Conservation (phyloP, 108 stramenopile species). For the Nitzschia inconspicua region DNA sequence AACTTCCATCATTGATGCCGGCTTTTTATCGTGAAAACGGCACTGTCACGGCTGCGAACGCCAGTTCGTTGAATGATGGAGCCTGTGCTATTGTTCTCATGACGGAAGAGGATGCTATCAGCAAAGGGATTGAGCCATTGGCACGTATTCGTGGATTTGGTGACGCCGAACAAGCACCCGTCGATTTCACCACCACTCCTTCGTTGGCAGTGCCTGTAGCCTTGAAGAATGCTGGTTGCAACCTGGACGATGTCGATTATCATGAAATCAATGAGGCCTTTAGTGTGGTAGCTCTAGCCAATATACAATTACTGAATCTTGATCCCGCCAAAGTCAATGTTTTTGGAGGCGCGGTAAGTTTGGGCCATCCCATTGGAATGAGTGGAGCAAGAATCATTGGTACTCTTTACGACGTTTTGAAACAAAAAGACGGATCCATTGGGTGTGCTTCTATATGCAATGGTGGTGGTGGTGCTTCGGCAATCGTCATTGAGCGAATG, state of each 20-base stretch:
- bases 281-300: constrained; percentile 92
- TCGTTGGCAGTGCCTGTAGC: constrained; percentile 89
- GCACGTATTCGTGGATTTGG: constrained; percentile 85
- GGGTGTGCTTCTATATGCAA: constrained; percentile 98
- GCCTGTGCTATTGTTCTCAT: constrained; percentile 92
- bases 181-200: constrained; percentile 93
- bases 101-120: constrained; percentile 64
- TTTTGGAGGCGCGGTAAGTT: constrained; percentile 91
- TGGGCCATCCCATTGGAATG: constrained; percentile 97
- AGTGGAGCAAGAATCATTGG: constrained; percentile 93
- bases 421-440: constrained; percentile 79
- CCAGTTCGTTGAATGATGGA: constrained; percentile 94
- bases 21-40: constrained; percentile 89
- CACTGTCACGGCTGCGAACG: constrained; percentile 97
- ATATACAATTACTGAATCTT: constrained; percentile 79
- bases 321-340: constrained; percentile 85
- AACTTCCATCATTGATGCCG: constrained; percentile 63
- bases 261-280: constrained; percentile 99
- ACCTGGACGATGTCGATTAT: constrained; percentile 81
- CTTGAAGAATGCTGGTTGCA: constrained; percentile 70
- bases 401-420: constrained; percentile 78
- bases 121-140: constrained; percentile 67
- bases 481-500: constrained; percentile 92
- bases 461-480: constrained; percentile 97
- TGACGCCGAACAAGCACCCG: constrained; percentile 86